phyloP scores from a whole-genome alignment of 345 rosid genomes.

The Alliaria petiolata region DNA sequence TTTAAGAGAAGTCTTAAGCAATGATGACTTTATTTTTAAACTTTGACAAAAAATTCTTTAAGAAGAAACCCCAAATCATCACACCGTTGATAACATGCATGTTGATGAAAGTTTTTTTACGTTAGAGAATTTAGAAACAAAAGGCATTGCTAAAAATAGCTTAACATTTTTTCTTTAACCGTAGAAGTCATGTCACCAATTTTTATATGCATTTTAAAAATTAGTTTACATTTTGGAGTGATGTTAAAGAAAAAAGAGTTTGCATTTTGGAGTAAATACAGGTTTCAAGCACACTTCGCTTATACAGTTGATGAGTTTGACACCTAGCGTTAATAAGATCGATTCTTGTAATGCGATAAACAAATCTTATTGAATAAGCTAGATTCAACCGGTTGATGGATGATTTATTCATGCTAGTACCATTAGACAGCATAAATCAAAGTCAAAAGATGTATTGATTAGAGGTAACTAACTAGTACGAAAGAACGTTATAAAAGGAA shows the following conservation, averaged over 20 bases:
- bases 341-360: slow-evolving; percentile 10
- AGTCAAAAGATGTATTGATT: slow-evolving; percentile 29
- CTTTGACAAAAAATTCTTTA: background rate
- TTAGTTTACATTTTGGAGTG: no score
- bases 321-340: background rate
- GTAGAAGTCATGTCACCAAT: background rate
- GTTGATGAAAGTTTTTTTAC: background rate
- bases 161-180: background rate
- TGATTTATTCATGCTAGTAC: no score
- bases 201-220: no score
- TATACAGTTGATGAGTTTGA: background rate
- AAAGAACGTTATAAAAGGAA: slow-evolving; percentile 6
- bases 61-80: background rate
- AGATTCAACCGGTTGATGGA: background rate
- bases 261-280: no score
- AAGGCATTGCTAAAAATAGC: background rate
- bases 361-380: background rate
- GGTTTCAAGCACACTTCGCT: background rate
- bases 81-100: background rate
- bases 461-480: slow-evolving; percentile 10
- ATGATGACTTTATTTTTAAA: background rate
- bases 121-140: background rate
- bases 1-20: background rate
- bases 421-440: background rate
- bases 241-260: no score